Base-by-base conservation (phyloP, 441 rosid species). In the Cnidoscolus chayamansa region DNA sequence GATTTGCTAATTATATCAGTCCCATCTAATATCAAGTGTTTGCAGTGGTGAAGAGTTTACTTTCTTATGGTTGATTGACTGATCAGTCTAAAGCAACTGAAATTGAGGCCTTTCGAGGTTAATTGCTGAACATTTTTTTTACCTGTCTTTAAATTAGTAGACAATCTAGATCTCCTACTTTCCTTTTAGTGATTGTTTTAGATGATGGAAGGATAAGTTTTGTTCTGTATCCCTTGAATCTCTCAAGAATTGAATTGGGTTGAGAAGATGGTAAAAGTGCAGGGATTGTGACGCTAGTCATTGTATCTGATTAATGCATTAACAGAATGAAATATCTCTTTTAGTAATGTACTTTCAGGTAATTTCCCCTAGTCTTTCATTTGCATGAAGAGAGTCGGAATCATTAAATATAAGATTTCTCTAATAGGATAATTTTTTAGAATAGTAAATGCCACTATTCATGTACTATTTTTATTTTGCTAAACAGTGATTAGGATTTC, bases 1-100 rank as follows among this genome's bases (percentile, higher is more conserved):
- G 92, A 79, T 87, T 90, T 85, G 89, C 85, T 20, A 86, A 87
- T 74, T 90, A 90, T 83, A 63, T 90, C 69, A 90, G 96, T 78
- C 96, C 96, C 75, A 90, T 90, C 90, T 88, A 85, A 72, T 31
- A 67, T 45, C 73, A 45, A 19, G 60, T 65, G 50, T 47, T 74
- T 67, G 62, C 54, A 59, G 37, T 0, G 2, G 62, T 30, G 61
- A 51, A n/a, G 55, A 20, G 15, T 2, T 55, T 45, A 54, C 37
- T 61, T 67, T 62, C 77, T 57, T 43, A 45, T 70, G 43, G 25
- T 71, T 32, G 15, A 12, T 56, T 16, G 48, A 65, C 64, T 74
- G 76, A 51, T 68, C 72, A 50, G 63, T 71, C 54, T 32, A 51
- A 48, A 40, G 59, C 65, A 56, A 9, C 45, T 65, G 57, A 70